Percentiles rank a stretch among this genome's conserved stretches.
Conservation (phyloP, 768 basidiomycete genomes). For the Hydnomerulius pinastri region DNA sequence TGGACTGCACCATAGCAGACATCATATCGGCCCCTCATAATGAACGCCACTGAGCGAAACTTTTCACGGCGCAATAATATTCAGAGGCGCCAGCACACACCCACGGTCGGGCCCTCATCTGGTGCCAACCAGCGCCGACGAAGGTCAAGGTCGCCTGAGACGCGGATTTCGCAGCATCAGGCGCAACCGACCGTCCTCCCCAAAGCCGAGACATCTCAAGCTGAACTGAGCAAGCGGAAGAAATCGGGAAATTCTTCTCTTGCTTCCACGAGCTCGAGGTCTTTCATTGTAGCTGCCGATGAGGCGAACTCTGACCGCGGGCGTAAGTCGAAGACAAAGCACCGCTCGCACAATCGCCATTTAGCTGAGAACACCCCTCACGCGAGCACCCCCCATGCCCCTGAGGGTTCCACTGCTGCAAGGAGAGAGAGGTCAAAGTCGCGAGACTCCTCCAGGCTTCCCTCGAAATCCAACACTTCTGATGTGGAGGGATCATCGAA, state of each 20-base stretch:
- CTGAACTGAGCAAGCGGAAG: slow-evolving; percentile 33
- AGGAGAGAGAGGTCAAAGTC: slow-evolving; percentile 40
- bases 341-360: slow-evolving; percentile 26
- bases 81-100: slow-evolving; percentile 23
- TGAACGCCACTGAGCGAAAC: slow-evolving; percentile 25
- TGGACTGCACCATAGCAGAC: background rate
- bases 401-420: slow-evolving; percentile 2
- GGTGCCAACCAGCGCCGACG: slow-evolving; percentile 26
- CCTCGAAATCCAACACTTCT: slow-evolving; percentile 25
- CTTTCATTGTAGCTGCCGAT: slow-evolving; percentile 31
- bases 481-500: slow-evolving; percentile 31
- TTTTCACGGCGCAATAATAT: slow-evolving; percentile 26
- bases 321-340: slow-evolving; percentile 32
- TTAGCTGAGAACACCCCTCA: slow-evolving; percentile 19
- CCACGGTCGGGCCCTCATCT: slow-evolving; percentile 18
- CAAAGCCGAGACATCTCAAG: slow-evolving; percentile 23
- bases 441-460: slow-evolving; percentile 28
- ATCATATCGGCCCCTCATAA: slow-evolving; percentile 4
- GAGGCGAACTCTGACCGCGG: slow-evolving; percentile 32
- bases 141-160: slow-evolving; percentile 39
- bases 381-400: slow-evolving; percentile 9
- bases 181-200: slow-evolving; percentile 6
- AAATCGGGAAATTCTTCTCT: slow-evolving; percentile 18
- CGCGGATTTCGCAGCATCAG: slow-evolving; percentile 21
- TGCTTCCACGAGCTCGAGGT: slow-evolving; percentile 16